Evolutionary conservation across 2,329 filamentous ascomycete species (phyloP).

Genomic region (Rachicladosporium sp.): DNA sequence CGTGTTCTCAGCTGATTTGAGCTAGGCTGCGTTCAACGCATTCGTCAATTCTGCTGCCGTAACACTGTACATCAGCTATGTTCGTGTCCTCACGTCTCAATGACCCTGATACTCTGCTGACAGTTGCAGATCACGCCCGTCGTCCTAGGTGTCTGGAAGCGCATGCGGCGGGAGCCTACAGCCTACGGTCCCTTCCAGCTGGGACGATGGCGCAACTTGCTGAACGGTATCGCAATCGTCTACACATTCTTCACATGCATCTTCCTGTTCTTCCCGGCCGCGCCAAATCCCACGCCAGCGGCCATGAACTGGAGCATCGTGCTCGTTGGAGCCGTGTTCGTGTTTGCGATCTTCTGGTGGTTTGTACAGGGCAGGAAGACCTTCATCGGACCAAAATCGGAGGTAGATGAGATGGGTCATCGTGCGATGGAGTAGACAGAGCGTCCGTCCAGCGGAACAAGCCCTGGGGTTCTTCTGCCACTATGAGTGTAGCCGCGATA

Average conservation of each 20-base stretch:
- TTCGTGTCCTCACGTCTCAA: slow-evolving; percentile 4
- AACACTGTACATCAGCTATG: slow-evolving; percentile 1
- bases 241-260: slow-evolving; percentile 15
- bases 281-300: slow-evolving; percentile 5
- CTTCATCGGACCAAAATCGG: slow-evolving; percentile 4
- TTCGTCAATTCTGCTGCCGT: slow-evolving; percentile 21
- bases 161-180: slow-evolving; percentile 6
- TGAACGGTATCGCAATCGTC: slow-evolving; percentile 16
- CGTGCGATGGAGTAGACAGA: too few relatives aligned
- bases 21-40: slow-evolving; percentile 16
- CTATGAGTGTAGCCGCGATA: too few relatives aligned
- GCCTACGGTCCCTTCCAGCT: slow-evolving; percentile 14
- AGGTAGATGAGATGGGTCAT: not conserved
- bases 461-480: too few relatives aligned
- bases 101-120: slow-evolving; percentile 25
- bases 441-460: too few relatives aligned
- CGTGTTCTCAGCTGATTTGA: too few relatives aligned
- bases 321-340: slow-evolving; percentile 5
- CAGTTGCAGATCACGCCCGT: slow-evolving; percentile 27
- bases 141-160: slow-evolving; percentile 10
- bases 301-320: slow-evolving; percentile 12
- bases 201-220: slow-evolving; percentile 7
- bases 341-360: slow-evolving; percentile 7
- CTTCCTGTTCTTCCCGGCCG: slow-evolving; percentile 11
- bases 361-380: slow-evolving; percentile 6